Percentiles rank a stretch among this genome's conserved stretches.
phyloP scores from a whole-genome alignment of 192 early-diverging fungal species.

The Globomyces pollinis-pini region DNA sequence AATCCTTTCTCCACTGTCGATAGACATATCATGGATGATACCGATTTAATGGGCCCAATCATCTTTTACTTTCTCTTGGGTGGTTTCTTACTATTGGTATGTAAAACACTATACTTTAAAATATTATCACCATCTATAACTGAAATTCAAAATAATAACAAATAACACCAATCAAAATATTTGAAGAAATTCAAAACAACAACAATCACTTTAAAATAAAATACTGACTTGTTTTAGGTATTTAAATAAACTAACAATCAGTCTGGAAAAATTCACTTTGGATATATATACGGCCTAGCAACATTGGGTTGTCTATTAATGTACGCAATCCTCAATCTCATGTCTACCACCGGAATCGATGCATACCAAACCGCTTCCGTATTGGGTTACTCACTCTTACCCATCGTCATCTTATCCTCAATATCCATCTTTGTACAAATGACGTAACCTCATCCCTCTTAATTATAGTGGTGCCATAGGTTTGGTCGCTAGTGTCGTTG shows the following conservation, averaged over 20 bases:
- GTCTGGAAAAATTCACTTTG: constrained; percentile 91
- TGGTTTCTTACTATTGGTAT: constrained; percentile 76
- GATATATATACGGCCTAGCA: constrained; percentile 94
- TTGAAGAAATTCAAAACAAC: too few species aligned
- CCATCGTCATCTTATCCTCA: constrained; percentile 84
- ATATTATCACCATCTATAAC: not conserved
- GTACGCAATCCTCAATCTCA: constrained; percentile 86
- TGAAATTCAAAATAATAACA: too few species aligned
- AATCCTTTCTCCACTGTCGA: constrained; percentile 60
- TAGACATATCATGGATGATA: constrained; percentile 87
- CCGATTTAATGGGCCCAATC: constrained; percentile 92
- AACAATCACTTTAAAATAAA: constrained; percentile 5
- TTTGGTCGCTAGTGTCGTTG: constrained; percentile 53
- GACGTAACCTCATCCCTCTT: constrained; percentile 6
- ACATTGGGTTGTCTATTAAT: constrained; percentile 79
- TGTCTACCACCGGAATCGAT: constrained; percentile 85
- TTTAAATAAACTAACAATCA: constrained; percentile 25
- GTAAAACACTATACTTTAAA: too few species aligned
- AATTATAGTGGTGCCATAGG: constrained; percentile 46
- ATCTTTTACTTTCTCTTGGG: constrained; percentile 88
- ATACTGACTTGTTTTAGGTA: too few species aligned
- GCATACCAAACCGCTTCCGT: constrained; percentile 84
- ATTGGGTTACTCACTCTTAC: constrained; percentile 93
- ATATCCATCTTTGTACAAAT: constrained; percentile 58
- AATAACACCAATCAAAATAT: too few species aligned